These are phyloP conservation scores for Carex myosuroides DNA, from an alignment of 176 grass and related monocot genomes.

Conservation along the genomic window DNA sequence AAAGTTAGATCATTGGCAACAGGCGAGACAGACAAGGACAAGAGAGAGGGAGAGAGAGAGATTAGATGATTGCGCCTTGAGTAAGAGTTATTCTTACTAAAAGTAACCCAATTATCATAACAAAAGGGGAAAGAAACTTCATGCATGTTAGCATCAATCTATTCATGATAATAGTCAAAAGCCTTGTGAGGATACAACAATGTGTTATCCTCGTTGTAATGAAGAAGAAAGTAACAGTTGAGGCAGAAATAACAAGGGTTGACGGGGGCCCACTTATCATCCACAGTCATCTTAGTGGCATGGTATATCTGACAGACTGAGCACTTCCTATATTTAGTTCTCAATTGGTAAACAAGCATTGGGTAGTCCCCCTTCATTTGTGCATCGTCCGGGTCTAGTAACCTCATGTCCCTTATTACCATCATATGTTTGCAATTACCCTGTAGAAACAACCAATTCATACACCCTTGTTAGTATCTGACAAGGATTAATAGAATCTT, in stretches of 20 bases:
- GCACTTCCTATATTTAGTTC: constrained; percentile 59
- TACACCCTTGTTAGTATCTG: background rate
- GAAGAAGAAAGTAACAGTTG: constrained; percentile 91
- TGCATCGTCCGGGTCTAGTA: constrained; percentile 70
- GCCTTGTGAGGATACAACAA: constrained; percentile 60
- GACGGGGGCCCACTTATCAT: constrained; percentile 74
- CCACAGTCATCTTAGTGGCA: constrained; percentile 73
- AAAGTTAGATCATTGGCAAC: background rate
- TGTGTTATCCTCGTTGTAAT: constrained; percentile 78
- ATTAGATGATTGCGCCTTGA: background rate
- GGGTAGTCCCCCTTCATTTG: constrained; percentile 70
- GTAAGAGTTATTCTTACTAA: background rate
- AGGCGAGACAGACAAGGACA: too few relatives aligned
- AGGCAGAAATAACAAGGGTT: constrained; percentile 96
- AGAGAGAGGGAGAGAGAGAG: too few relatives aligned
- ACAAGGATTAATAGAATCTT: background rate
- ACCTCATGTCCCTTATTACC: constrained; percentile 76
- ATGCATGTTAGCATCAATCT: background rate
- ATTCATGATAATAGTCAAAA: constrained; percentile 73
- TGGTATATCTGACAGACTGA: constrained; percentile 78
- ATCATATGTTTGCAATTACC: constrained; percentile 82
- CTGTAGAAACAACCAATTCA: constrained; percentile 34
- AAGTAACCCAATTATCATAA: background rate
- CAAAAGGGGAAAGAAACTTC: background rate
- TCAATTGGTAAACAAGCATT: constrained; percentile 61